Conservation (phyloP, 108 stramenopile species). For the Pelagomonas calceolata region DNA sequence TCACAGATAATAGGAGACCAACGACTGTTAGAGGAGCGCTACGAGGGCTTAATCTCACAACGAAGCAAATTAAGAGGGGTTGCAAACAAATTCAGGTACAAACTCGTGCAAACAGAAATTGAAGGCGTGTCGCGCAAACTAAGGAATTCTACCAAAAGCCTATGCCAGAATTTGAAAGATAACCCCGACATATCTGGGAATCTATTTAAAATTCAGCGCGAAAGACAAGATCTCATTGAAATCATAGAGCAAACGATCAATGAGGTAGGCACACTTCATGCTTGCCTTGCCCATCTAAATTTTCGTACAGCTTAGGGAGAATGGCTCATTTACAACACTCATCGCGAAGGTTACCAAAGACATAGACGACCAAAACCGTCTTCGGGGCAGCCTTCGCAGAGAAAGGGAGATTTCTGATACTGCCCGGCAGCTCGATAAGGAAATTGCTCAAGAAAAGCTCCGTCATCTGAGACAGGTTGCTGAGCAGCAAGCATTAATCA, state of each 20-base stretch:
- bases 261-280: constrained; percentile 19
- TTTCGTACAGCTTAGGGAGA: neutral
- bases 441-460: neutral
- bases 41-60: constrained; percentile 34
- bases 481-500: neutral
- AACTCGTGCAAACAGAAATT: constrained; percentile 44
- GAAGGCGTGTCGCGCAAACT: constrained; percentile 47
- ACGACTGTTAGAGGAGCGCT: constrained; percentile 1
- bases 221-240: constrained; percentile 42
- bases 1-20: constrained; percentile 3
- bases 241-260: constrained; percentile 24
- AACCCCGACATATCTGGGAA: constrained; percentile 53
- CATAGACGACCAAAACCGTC: neutral
- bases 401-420: neutral
- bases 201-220: constrained; percentile 46
- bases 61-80: constrained; percentile 42
- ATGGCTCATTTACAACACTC: neutral
- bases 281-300: no score
- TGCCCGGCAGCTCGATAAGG: neutral
- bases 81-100: constrained; percentile 46
- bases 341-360: neutral
- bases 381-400: neutral
- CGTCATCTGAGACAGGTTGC: neutral
- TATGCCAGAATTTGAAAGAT: constrained; percentile 48
- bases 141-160: constrained; percentile 43